phyloP scores from a whole-genome alignment of 768 basidiomycete species.

The Porpolomopsis calyptriformis region DNA sequence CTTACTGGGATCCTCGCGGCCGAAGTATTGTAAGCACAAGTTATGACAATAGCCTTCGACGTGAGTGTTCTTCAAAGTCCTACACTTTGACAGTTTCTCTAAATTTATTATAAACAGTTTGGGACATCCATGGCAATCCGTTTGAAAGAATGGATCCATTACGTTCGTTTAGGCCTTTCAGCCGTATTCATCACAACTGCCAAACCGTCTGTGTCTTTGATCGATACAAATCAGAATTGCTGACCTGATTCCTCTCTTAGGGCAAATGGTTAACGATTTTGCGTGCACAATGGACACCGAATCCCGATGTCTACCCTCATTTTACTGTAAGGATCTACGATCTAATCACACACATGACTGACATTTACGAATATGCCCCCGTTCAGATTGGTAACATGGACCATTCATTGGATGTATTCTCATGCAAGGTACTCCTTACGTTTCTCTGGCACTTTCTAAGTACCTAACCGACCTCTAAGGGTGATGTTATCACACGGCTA shows the following conservation, averaged over 20 bases:
- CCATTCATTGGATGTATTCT: constrained; percentile 64
- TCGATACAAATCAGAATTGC: not conserved
- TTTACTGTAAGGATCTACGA: constrained; percentile 50
- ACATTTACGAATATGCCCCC: too few species aligned
- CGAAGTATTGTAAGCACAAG: constrained; percentile 73
- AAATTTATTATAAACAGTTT: constrained; percentile 38
- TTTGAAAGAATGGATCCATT: constrained; percentile 41
- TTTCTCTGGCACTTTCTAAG: constrained; percentile 1
- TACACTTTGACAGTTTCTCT: constrained; percentile 5
- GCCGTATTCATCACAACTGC: constrained; percentile 58
- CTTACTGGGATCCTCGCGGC: constrained; percentile 79
- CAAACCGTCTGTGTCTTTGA: constrained; percentile 49
- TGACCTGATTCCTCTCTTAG: constrained; percentile 24
- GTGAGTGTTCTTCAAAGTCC: constrained; percentile 32
- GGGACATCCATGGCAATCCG: constrained; percentile 52
- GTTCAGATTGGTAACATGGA: constrained; percentile 70
- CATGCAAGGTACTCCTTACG: constrained; percentile 44
- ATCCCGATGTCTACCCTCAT: constrained; percentile 73
- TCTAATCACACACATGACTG: not conserved
- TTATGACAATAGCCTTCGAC: constrained; percentile 67
- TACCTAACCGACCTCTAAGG: constrained; percentile 29
- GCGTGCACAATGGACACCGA: constrained; percentile 67
- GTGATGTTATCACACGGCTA: constrained; percentile 57
- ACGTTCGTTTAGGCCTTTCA: constrained; percentile 53
- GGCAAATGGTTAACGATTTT: constrained; percentile 76